phyloP scores from a whole-genome alignment of 2,329 filamentous ascomycete genomes.

The Arthrinium puccinioides region DNA sequence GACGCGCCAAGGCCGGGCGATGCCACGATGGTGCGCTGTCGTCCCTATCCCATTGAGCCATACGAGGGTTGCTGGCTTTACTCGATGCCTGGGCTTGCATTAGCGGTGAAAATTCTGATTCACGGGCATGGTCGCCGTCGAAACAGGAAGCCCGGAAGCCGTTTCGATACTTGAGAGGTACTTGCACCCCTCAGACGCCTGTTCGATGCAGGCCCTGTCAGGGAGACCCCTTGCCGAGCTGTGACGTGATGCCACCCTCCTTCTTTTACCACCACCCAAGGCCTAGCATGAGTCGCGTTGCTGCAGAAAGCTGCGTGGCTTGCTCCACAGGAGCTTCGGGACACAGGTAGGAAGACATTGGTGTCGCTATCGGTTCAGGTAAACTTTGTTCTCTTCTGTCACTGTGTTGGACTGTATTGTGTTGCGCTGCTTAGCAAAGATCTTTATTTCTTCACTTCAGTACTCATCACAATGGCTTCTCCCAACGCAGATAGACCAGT shows the following conservation, averaged over 20 bases:
- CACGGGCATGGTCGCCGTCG: slow-evolving; percentile 1
- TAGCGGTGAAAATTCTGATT: slow-evolving; percentile 16
- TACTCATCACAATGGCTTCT: slow-evolving; percentile 12
- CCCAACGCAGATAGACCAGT: slow-evolving; percentile 26
- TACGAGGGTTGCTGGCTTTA: too few relatives aligned
- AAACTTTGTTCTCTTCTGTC: background rate
- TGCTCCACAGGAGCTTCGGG: slow-evolving; percentile 3
- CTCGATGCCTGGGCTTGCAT: too few relatives aligned
- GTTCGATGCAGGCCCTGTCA: too few relatives aligned
- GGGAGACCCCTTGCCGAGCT: too few relatives aligned
- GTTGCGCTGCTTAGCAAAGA: background rate
- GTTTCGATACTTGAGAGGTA: slow-evolving; percentile 9
- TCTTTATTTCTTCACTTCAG: background rate
- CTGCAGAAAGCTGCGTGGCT: too few relatives aligned
- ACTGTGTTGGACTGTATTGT: background rate
- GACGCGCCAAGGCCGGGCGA: slow-evolving; percentile 15
- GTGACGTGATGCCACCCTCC: too few relatives aligned
- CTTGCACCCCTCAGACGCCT: too few relatives aligned
- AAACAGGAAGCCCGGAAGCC: slow-evolving; percentile 9
- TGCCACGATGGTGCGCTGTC: slow-evolving; percentile 1
- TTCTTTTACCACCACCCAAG: too few relatives aligned
- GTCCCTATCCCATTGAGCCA: too few relatives aligned
- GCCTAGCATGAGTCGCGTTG: too few relatives aligned
- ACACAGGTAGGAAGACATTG: background rate
- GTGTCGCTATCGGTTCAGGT: too few relatives aligned